Evolutionary conservation across 108 stramenopile species (phyloP).

Genomic region (Pseudonitzschia pungens): DNA sequence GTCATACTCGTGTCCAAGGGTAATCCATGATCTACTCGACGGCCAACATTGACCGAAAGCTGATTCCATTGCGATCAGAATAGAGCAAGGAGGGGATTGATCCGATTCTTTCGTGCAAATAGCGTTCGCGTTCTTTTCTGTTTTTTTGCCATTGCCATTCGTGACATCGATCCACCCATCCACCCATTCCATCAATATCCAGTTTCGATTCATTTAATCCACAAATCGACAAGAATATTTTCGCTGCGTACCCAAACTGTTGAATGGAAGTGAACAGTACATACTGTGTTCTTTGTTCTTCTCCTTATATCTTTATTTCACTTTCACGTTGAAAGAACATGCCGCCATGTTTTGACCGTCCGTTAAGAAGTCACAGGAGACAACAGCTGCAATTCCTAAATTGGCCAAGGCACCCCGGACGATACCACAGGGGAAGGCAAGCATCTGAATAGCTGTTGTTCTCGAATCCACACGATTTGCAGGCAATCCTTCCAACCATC

Average conservation of each 20-base stretch:
- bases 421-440: conserved; percentile 90
- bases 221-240: background rate
- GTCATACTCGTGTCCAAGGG: no score
- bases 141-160: no score
- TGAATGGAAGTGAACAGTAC: background rate
- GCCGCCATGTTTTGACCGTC: conserved; percentile 88
- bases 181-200: no score
- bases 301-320: conserved; percentile 56
- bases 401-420: conserved; percentile 88
- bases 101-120: no score
- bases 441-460: conserved; percentile 73
- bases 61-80: no score
- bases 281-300: background rate
- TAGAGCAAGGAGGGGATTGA: no score
- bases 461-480: conserved; percentile 69
- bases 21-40: no score
- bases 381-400: conserved; percentile 84
- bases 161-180: no score
- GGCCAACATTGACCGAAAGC: no score
- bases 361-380: conserved; percentile 90
- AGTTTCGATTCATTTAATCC: no score
- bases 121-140: no score
- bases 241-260: background rate
- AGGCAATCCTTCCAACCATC: conserved; percentile 77
- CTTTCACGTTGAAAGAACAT: conserved; percentile 92